These are phyloP conservation scores for Aspergillus glaucus DNA, from an alignment of 2,329 filamentous ascomycete genomes.

Conservation along the genomic window DNA sequence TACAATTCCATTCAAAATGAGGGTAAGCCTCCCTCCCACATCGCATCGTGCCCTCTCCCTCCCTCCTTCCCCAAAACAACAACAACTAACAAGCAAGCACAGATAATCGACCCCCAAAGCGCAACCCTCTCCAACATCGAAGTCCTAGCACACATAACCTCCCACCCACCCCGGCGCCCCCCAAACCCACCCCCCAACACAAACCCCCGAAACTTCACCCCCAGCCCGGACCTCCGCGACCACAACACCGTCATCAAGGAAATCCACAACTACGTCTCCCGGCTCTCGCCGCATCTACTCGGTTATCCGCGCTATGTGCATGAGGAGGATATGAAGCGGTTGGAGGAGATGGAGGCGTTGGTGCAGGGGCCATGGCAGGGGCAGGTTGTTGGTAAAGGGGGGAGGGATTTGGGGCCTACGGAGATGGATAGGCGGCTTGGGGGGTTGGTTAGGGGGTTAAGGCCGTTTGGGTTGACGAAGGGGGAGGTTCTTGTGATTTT, in stretches of 20 bases:
- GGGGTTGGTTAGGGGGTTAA: slow-evolving; percentile 29
- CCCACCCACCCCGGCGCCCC: slow-evolving; percentile 36
- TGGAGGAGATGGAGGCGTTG: slow-evolving; percentile 31
- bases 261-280: slow-evolving; percentile 38
- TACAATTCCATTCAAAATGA: neutral
- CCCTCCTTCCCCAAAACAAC: neutral
- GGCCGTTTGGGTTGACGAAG: slow-evolving; percentile 40
- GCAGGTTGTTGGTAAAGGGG: neutral
- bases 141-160: slow-evolving; percentile 36
- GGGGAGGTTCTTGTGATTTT: slow-evolving; percentile 42
- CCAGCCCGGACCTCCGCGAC: slow-evolving; percentile 38
- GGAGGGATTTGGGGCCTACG: slow-evolving; percentile 13
- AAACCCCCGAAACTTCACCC: slow-evolving; percentile 32
- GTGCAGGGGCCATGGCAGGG: slow-evolving; percentile 15
- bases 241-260: slow-evolving; percentile 43
- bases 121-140: slow-evolving; percentile 41
- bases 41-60: neutral
- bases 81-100: slow-evolving; percentile 6
- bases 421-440: slow-evolving; percentile 34
- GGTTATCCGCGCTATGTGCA: slow-evolving; percentile 30
- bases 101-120: slow-evolving; percentile 41
- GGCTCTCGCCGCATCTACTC: slow-evolving; percentile 35
- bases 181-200: slow-evolving; percentile 33
- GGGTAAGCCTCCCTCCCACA: neutral
- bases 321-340: slow-evolving; percentile 24